These are phyloP conservation scores for Pythium sukuiense DNA, from an alignment of 352 stramenopile species.

Conservation along the genomic window DNA sequence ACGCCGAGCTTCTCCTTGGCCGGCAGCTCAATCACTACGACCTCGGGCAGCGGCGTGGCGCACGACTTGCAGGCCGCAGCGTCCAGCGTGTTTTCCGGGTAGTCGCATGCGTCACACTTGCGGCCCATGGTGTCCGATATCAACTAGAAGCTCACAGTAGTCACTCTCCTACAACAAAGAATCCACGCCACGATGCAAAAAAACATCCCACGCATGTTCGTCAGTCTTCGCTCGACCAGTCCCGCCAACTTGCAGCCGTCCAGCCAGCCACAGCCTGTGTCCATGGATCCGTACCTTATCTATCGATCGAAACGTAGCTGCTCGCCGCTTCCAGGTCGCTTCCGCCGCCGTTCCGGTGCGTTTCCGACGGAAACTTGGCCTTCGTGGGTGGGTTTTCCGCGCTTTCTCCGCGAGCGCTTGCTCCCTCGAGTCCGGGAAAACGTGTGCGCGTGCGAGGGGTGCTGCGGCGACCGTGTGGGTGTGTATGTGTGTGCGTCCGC, in stretches of 20 bases:
- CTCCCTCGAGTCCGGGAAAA: neutral
- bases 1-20: conserved; percentile 86
- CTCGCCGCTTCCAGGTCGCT: neutral
- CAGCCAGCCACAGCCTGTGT: neutral
- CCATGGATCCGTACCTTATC: neutral
- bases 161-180: neutral
- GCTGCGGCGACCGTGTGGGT: neutral
- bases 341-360: conserved; percentile 1
- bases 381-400: neutral
- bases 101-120: conserved; percentile 2
- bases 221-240: neutral
- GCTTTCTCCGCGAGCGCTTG: conserved; percentile 1
- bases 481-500: neutral
- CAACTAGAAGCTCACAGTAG: neutral
- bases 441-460: neutral
- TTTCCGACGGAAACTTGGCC: neutral
- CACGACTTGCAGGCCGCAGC: neutral
- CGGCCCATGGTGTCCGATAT: conserved; percentile 1
- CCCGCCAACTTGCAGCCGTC: too few species aligned
- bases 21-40: conserved; percentile 79
- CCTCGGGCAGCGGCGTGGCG: conserved; percentile 21
- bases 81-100: neutral
- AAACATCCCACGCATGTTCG: neutral
- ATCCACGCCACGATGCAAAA: neutral
- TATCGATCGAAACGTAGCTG: neutral